Base-by-base conservation (phyloP, 345 rosid species). In the Dimocarpus longan region DNA sequence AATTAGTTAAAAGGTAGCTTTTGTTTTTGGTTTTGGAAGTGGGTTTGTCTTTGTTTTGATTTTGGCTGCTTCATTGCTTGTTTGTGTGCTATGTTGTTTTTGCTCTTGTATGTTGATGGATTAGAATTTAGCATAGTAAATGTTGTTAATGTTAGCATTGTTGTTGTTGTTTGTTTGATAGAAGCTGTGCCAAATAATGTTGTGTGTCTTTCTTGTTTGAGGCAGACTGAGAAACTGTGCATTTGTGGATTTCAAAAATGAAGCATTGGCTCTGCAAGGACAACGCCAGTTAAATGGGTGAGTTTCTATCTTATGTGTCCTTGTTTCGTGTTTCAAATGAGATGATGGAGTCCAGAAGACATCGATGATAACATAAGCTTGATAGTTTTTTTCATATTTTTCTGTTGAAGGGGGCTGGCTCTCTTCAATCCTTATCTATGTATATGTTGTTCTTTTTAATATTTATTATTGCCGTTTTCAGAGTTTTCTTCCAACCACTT, bases 241-340 rank as follows among this genome's bases (percentile, higher is more conserved):
- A 18, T 93, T 93, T 89, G 90, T 92, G 80, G 97, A 95, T 91
- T 95, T 95, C 77, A 83, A 85, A 82, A 91, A 76, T 84, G 95
- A 92, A 80, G 85, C 87, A 8, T 71, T 86, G 80, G 98, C 97
- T 75, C 87, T 86, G 83, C 96, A 91, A 93, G 98, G 97, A 10
- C 94, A 88, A 28, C 88, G 89, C 70, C 94, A 90, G 64, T 81
- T 95, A 81, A 91, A 93, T 76, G 97, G 99, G 98, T 95, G 89
- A 76, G 8, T 32, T 71, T 50, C 67, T 76, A 19, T 68, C 60
- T 69, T 28, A 54, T 15, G 12, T 22, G 13, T 32, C 4, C 13
- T 48, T 28, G 48, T 28, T 18, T 10, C 26, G 10, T 74, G 43
- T 42, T 74, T 9, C 24, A 12, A 42, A 18, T 26, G 22, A 26